phyloP scores from a whole-genome alignment of 1,139 yeast genomes.

The Meyerozyma athensensis region DNA sequence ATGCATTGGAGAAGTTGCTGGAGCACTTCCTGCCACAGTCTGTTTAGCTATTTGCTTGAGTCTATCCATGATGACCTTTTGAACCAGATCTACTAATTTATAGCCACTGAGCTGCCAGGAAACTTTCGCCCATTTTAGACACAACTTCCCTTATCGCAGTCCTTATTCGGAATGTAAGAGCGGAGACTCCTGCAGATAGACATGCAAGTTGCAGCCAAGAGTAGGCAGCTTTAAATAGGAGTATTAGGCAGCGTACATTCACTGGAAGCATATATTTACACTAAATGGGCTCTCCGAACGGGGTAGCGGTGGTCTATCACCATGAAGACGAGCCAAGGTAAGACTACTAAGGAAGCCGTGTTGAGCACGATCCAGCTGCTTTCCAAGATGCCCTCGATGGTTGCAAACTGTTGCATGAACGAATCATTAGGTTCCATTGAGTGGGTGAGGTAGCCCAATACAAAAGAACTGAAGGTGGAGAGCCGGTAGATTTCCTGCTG shows the following conservation, averaged over 20 bases:
- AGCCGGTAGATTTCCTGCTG: slow-evolving; percentile 6
- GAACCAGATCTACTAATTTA: not conserved
- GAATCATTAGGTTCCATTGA: slow-evolving; percentile 6
- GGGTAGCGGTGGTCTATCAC: not conserved
- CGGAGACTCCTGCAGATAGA: slow-evolving; percentile 4
- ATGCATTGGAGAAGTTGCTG: slow-evolving; percentile 55
- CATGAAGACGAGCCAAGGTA: not conserved
- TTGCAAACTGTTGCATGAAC: not conserved
- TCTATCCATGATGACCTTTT: slow-evolving; percentile 48
- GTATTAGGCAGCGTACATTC: not conserved
- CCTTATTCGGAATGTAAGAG: slow-evolving; percentile 10
- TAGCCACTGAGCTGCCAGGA: slow-evolving; percentile 4
- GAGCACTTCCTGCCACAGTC: slow-evolving; percentile 46
- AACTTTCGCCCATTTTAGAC: not conserved
- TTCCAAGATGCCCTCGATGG: not conserved
- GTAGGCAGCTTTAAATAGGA: not conserved
- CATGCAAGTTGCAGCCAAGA: not conserved
- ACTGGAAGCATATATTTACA: not conserved
- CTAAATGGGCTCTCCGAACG: not conserved
- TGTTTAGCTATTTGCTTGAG: slow-evolving; percentile 62
- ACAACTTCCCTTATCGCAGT: slow-evolving; percentile 9
- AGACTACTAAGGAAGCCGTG: slow-evolving; percentile 1
- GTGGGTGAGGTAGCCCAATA: slow-evolving; percentile 16
- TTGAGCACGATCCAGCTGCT: slow-evolving; percentile 2
- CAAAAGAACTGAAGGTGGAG: slow-evolving; percentile 16